Evolutionary conservation across 192 early-diverging fungal species (phyloP).

Genomic region (Dissophora ornata): DNA sequence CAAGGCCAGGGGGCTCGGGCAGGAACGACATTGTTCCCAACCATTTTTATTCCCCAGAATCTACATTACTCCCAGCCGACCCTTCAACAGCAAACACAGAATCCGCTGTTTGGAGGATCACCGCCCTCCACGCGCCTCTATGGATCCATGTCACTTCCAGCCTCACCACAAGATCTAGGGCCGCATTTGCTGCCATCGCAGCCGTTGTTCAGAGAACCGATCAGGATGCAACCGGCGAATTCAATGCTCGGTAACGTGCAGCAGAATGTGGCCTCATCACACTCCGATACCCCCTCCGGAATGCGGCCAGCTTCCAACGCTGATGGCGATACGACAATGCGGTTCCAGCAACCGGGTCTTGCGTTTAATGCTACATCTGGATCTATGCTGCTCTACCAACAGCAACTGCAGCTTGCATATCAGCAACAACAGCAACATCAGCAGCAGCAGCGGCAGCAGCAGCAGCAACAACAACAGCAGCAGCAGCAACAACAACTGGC

Average conservation of each 20-base stretch:
- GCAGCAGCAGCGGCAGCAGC: constrained; percentile 37
- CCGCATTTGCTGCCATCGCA: constrained; percentile 10
- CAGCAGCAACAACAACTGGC: constrained; percentile 17
- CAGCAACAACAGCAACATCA: constrained; percentile 27
- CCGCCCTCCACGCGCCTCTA: constrained; percentile 3
- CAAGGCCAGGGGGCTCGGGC: not conserved
- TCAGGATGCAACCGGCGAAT: constrained; percentile 10
- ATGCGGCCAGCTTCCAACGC: not conserved
- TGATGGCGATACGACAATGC: not conserved
- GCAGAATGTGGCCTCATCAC: not conserved
- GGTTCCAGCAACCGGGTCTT: not conserved
- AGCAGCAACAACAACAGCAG: constrained; percentile 16
- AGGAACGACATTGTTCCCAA: constrained; percentile 5
- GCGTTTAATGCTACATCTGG: not conserved
- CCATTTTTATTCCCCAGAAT: constrained; percentile 25
- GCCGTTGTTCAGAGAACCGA: constrained; percentile 1
- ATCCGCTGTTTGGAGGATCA: constrained; percentile 4
- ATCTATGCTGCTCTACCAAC: constrained; percentile 8
- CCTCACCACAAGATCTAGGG: constrained; percentile 25
- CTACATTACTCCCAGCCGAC: constrained; percentile 10
- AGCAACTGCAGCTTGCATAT: constrained; percentile 5
- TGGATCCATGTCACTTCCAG: constrained; percentile 29
- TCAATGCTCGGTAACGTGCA: not conserved
- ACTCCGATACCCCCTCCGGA: not conserved
- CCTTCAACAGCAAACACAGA: constrained; percentile 2